Evolutionary conservation across 2,329 filamentous ascomycete species (phyloP).

Genomic region (Gremmenia infestans): DNA sequence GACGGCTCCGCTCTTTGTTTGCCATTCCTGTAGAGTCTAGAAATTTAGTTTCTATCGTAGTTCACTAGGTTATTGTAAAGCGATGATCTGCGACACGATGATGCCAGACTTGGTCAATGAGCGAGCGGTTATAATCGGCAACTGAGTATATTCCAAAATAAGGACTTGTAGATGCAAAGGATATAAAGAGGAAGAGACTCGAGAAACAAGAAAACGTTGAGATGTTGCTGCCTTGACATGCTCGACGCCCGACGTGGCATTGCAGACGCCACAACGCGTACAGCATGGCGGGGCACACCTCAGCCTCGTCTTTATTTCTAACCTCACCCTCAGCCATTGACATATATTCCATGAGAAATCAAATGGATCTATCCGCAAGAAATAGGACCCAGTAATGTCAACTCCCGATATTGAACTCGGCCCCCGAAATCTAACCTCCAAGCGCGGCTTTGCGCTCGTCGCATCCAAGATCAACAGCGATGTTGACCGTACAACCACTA

Average conservation of each 20-base stretch:
- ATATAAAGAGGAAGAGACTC: too few relatives aligned
- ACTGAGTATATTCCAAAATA: too few relatives aligned
- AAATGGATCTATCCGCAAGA: not conserved
- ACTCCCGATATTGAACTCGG: not conserved
- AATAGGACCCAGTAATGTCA: not conserved
- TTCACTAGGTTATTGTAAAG: too few relatives aligned
- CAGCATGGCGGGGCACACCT: not conserved
- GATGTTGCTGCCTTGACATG: not conserved
- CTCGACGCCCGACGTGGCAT: not conserved
- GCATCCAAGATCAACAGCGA: constrained; percentile 14
- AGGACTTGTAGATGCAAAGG: too few relatives aligned
- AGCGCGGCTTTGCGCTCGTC: constrained; percentile 10
- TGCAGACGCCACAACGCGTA: not conserved
- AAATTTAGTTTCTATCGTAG: too few relatives aligned
- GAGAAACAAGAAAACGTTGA: too few relatives aligned
- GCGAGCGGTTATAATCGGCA: too few relatives aligned
- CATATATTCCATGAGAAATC: not conserved
- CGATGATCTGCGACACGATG: too few relatives aligned
- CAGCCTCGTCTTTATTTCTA: not conserved
- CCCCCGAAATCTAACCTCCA: not conserved
- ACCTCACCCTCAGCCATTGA: not conserved
- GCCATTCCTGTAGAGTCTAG: too few relatives aligned
- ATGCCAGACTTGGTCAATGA: too few relatives aligned
- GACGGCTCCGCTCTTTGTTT: too few relatives aligned
- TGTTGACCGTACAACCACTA: constrained; percentile 16